Conservation (phyloP, 306 rosid species). For the Lathyrus tuberosus region DNA sequence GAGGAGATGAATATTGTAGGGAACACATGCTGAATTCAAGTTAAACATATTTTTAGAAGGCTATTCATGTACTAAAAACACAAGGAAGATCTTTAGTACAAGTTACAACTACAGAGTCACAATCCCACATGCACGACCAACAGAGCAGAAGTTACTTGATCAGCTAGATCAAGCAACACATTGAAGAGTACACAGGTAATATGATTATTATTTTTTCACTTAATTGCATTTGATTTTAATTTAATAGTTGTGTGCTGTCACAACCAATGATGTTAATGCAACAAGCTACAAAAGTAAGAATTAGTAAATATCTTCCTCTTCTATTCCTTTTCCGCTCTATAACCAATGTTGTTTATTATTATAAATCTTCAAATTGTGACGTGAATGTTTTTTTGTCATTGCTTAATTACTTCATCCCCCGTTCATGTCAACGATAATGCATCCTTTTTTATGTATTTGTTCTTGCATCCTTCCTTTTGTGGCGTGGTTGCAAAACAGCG, state of each 20-base stretch:
- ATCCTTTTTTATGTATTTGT: not conserved
- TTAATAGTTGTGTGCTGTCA: not conserved
- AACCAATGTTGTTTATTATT: not conserved
- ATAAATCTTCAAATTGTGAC: not conserved
- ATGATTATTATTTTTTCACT: not conserved
- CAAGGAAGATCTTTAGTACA: not conserved
- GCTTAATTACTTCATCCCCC: not conserved
- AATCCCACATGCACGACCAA: not conserved
- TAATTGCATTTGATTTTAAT: not conserved
- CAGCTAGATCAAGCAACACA: not conserved
- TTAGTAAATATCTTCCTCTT: not conserved
- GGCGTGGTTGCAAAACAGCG: not conserved
- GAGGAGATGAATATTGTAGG: conserved; percentile 42
- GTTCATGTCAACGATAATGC: not conserved
- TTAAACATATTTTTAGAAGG: conserved; percentile 12
- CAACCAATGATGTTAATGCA: not conserved
- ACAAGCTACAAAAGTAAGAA: not conserved
- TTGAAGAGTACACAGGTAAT: not conserved
- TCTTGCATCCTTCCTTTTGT: not conserved
- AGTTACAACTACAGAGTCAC: not conserved
- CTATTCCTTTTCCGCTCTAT: not conserved
- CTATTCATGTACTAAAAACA: conserved; percentile 13
- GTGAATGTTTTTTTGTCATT: not conserved
- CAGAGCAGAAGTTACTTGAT: not conserved
- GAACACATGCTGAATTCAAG: conserved; percentile 30